A percentile compares a stretch with the other conserved stretches of the same genome.
These are phyloP conservation scores for Zygosaccharomyces pseudobailii DNA, from an alignment of 1,139 yeast species.

Conservation along the genomic window DNA sequence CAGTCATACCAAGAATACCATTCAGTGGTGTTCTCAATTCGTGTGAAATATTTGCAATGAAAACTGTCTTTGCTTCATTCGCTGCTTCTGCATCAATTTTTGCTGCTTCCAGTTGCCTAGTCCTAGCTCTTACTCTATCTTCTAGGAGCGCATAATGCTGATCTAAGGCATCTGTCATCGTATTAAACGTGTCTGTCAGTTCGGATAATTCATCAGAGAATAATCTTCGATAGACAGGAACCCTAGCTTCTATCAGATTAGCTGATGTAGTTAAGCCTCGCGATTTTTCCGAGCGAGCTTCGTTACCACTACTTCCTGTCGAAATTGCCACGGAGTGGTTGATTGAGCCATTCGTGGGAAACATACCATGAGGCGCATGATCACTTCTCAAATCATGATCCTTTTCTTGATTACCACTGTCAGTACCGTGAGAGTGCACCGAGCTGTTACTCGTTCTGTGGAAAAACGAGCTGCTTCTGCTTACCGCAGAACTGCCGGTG, in stretches of 20 bases:
- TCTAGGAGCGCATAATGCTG: conserved; percentile 80
- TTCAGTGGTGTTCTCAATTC: conserved; percentile 92
- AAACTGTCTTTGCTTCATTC: conserved; percentile 85
- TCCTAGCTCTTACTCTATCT: conserved; percentile 83
- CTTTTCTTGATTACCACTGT: conserved; percentile 6
- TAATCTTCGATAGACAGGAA: conserved; percentile 52
- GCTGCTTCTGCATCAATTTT: conserved; percentile 90
- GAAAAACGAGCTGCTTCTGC: conserved; percentile 21
- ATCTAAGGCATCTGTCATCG: conserved; percentile 84
- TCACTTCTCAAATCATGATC: background rate
- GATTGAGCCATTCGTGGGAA: conserved; percentile 11
- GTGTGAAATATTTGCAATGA: conserved; percentile 93
- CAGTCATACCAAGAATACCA: conserved; percentile 94
- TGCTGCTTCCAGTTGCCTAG: conserved; percentile 83
- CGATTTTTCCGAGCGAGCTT: conserved; percentile 19
- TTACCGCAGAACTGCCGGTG: conserved; percentile 13
- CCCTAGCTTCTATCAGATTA: conserved; percentile 39
- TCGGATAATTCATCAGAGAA: conserved; percentile 85
- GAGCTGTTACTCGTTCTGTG: conserved; percentile 16
- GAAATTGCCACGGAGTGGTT: conserved; percentile 11
- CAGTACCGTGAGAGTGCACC: conserved; percentile 10
- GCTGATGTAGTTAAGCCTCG: conserved; percentile 37
- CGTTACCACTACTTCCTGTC: conserved; percentile 13
- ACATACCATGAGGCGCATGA: conserved; percentile 2
- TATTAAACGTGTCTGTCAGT: conserved; percentile 80